A percentile compares a stretch with the other conserved stretches of the same genome.
phyloP scores from a whole-genome alignment of 768 basidiomycete species.

The Fistulinella prunicolor region DNA sequence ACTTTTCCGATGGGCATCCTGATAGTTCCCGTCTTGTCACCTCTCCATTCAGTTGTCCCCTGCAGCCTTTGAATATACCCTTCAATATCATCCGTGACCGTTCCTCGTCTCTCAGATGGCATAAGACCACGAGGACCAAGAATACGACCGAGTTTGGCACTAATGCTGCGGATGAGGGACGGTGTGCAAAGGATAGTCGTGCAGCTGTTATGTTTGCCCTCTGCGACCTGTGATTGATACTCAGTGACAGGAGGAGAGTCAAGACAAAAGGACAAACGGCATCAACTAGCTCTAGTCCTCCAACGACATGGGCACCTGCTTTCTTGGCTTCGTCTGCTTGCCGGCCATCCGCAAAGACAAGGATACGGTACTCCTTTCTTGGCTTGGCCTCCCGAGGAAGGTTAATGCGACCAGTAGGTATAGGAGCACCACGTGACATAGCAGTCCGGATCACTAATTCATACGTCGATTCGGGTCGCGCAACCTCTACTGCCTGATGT shows the following conservation, averaged over 20 bases:
- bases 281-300: constrained; percentile 87
- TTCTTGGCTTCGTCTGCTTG: constrained; percentile 78
- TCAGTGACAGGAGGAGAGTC: constrained; percentile 1
- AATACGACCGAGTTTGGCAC: constrained; percentile 74
- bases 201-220: constrained; percentile 63
- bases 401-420: constrained; percentile 87
- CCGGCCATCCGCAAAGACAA: constrained; percentile 91
- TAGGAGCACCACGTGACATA: constrained; percentile 71
- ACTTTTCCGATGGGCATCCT: constrained; percentile 80
- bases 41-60: constrained; percentile 90
- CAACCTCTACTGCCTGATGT: constrained; percentile 77
- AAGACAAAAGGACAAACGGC: constrained; percentile 50
- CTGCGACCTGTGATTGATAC: constrained; percentile 53
- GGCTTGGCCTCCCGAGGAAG: constrained; percentile 80
- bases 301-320: constrained; percentile 89
- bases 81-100: constrained; percentile 86
- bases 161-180: constrained; percentile 72
- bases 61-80: constrained; percentile 76
- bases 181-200: constrained; percentile 85
- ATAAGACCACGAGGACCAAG: constrained; percentile 90
- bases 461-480: constrained; percentile 70
- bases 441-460: constrained; percentile 80
- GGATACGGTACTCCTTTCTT: constrained; percentile 67
- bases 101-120: constrained; percentile 92
- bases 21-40: constrained; percentile 83